These are phyloP conservation scores for Boletus tylopilopsis DNA, from an alignment of 768 basidiomycete species.

Conservation along the genomic window DNA sequence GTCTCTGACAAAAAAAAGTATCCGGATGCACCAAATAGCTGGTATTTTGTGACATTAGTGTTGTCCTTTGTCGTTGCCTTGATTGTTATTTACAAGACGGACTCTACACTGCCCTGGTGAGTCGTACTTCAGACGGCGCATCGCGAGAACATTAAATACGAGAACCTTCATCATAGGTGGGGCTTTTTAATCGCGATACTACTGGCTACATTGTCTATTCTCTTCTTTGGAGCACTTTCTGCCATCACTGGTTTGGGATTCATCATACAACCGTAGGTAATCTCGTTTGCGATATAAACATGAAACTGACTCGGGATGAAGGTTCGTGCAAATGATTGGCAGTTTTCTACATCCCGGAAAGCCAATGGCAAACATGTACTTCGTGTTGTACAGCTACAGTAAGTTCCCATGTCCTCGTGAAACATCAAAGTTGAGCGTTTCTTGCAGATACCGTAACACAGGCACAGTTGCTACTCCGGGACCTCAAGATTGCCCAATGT, in stretches of 20 bases:
- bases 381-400: conserved; percentile 47
- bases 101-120: conserved; percentile 52
- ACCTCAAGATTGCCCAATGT: conserved; percentile 45
- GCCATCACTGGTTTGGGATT: conserved; percentile 42
- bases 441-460: conserved; percentile 48
- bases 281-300: neutral
- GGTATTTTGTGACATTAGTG: conserved; percentile 29
- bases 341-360: conserved; percentile 36
- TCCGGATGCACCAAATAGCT: conserved; percentile 32
- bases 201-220: conserved; percentile 48
- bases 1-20: conserved; percentile 23
- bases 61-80: conserved; percentile 46
- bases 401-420: conserved; percentile 8
- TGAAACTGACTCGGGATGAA: conserved; percentile 2
- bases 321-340: conserved; percentile 37
- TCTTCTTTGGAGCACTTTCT: conserved; percentile 52
- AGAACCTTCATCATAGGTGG: conserved; percentile 31
- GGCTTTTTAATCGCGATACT: conserved; percentile 48
- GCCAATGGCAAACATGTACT: conserved; percentile 44
- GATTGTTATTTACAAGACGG: conserved; percentile 50
- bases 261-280: conserved; percentile 24
- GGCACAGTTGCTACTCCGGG: conserved; percentile 49
- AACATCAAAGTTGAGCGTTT: conserved; percentile 35
- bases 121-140: neutral
- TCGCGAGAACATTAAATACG: neutral